phyloP scores from a whole-genome alignment of 306 rosid genomes.

The Trichosanthes truncata region DNA sequence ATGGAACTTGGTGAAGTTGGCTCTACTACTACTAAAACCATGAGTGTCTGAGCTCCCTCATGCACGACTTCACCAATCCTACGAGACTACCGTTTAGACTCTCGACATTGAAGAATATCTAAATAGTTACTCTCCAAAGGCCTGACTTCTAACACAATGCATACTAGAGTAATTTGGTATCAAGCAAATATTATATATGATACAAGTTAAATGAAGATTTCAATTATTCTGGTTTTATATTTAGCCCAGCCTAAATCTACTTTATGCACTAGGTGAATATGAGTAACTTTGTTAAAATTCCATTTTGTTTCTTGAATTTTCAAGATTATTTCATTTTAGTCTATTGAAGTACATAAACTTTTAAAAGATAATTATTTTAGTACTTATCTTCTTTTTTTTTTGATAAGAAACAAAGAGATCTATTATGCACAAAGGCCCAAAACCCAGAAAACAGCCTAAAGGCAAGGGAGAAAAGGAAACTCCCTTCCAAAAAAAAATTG shows the following conservation, averaged over 20 bases:
- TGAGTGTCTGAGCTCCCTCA: not conserved
- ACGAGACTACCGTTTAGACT: not conserved
- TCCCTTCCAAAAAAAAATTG: too few relatives aligned
- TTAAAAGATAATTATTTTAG: not conserved
- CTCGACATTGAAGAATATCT: not conserved
- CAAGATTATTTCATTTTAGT: not conserved
- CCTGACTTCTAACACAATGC: not conserved
- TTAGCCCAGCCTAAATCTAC: not conserved
- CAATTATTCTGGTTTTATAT: not conserved
- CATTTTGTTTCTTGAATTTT: not conserved
- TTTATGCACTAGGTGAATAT: not conserved
- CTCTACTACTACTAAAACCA: not conserved
- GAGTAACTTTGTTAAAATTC: not conserved
- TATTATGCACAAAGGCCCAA: too few relatives aligned
- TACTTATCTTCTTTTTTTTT: too few relatives aligned
- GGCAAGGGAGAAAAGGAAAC: too few relatives aligned
- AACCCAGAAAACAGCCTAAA: too few relatives aligned
- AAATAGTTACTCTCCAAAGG: not conserved
- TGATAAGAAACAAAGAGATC: too few relatives aligned
- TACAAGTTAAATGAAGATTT: not conserved
- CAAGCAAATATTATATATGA: not conserved
- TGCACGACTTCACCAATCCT: not conserved
- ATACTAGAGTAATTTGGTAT: not conserved
- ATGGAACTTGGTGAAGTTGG: not conserved
- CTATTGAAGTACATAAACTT: too few relatives aligned